Conservation (phyloP, 2,329 filamentous ascomycete species). For the Cryphonectria carpinicola region DNA sequence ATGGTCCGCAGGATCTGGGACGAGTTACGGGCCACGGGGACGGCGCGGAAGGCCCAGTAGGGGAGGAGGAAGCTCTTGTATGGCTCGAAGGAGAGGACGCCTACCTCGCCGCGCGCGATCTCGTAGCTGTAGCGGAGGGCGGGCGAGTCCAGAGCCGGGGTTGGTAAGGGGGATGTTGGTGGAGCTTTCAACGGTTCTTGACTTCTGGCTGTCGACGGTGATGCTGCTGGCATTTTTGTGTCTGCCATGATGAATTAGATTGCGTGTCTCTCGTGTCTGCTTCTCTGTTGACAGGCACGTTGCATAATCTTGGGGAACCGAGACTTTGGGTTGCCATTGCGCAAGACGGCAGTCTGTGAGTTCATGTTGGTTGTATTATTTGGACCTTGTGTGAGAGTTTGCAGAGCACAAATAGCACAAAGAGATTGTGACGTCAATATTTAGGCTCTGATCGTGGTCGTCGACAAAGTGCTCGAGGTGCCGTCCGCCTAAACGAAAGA, state of each 20-base stretch:
- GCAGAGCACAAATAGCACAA: not conserved
- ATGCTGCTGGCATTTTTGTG: not conserved
- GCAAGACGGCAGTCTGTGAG: too few species aligned
- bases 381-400: too few species aligned
- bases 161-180: conserved; percentile 15
- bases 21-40: conserved; percentile 53
- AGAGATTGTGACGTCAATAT: conserved; percentile 13
- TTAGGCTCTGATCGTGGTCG: not conserved
- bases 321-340: too few species aligned
- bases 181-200: not conserved
- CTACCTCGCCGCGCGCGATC: conserved; percentile 63
- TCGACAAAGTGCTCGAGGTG: not conserved
- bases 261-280: not conserved
- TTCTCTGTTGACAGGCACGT: not conserved
- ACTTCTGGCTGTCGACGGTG: not conserved
- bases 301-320: too few species aligned
- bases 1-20: conserved; percentile 51
- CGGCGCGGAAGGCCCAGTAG: conserved; percentile 62
- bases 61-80: conserved; percentile 65
- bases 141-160: conserved; percentile 20
- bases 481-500: not conserved
- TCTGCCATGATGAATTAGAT: not conserved
- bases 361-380: too few species aligned
- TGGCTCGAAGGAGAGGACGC: conserved; percentile 65
- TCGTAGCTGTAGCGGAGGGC: conserved; percentile 45